These are phyloP conservation scores for Pichia manshurica DNA, from an alignment of 805 yeast species.

Conservation along the genomic window DNA sequence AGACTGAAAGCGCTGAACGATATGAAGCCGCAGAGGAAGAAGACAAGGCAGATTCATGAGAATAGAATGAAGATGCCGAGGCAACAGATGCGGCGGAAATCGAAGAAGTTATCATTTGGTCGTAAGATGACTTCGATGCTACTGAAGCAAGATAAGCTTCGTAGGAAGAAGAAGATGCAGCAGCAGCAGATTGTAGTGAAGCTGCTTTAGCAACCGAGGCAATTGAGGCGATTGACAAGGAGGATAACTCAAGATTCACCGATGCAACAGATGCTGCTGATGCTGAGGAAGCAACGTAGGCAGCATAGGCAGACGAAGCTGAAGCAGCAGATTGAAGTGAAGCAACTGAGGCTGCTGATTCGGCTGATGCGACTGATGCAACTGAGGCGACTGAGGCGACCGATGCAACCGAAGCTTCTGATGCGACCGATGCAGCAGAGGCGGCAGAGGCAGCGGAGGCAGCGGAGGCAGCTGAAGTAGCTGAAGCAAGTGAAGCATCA, in stretches of 20 bases:
- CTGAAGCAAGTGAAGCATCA: constrained; percentile 23
- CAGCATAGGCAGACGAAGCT: constrained; percentile 19
- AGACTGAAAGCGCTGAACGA: constrained; percentile 4
- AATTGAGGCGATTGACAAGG: constrained; percentile 20
- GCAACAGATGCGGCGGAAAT: constrained; percentile 18
- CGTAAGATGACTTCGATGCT: constrained; percentile 3
- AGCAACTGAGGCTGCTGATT: no score
- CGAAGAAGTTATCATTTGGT: no score
- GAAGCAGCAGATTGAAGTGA: no score
- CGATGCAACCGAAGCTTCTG: no score
- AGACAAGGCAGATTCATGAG: constrained; percentile 12
- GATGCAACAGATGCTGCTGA: constrained; percentile 13
- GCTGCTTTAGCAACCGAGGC: constrained; percentile 20
- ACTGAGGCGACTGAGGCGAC: no score
- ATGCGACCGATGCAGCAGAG: no score
- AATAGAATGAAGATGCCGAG: constrained; percentile 16
- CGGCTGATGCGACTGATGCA: no score
- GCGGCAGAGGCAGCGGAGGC: constrained; percentile 21
- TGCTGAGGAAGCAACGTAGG: constrained; percentile 16
- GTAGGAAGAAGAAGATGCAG: constrained; percentile 17
- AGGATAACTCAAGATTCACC: constrained; percentile 6
- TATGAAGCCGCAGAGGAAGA: constrained; percentile 14
- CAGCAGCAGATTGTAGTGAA: constrained; percentile 23
- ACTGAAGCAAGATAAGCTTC: constrained; percentile 14
- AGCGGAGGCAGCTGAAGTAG: constrained; percentile 22